Conservation (phyloP, 2,329 filamentous ascomycete species). For the Pseudocercospora eumusae region DNA sequence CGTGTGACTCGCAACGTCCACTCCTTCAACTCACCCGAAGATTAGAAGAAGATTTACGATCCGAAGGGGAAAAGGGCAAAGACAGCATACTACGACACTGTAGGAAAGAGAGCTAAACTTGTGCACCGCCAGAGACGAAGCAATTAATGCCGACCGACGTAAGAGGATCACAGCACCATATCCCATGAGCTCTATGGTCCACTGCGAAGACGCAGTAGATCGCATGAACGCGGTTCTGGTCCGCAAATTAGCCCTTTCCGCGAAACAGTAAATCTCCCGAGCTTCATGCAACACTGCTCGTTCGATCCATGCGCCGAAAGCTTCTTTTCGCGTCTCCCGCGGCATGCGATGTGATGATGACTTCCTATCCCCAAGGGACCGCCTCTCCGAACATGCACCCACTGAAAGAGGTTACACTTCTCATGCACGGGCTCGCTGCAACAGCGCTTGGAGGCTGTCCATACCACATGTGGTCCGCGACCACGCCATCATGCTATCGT, state of each 20-base stretch:
- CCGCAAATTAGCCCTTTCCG: neutral
- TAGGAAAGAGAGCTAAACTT: constrained; percentile 35
- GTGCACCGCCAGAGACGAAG: constrained; percentile 44
- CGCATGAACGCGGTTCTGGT: neutral
- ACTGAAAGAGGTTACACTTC: too few species aligned
- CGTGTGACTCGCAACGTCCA: constrained; percentile 8
- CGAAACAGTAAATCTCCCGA: neutral
- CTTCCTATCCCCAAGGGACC: too few species aligned
- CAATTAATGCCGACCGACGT: constrained; percentile 41
- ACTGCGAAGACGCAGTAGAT: constrained; percentile 43
- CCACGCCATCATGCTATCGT: too few species aligned
- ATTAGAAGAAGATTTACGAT: constrained; percentile 8
- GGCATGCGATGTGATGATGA: too few species aligned
- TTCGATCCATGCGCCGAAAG: constrained; percentile 35
- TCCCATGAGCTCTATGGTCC: constrained; percentile 41
- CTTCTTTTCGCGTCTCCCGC: too few species aligned
- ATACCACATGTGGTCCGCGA: too few species aligned
- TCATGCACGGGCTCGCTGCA: too few species aligned
- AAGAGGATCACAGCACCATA: constrained; percentile 42
- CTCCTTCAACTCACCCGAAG: constrained; percentile 5
- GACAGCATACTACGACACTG: constrained; percentile 10
- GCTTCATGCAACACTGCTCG: constrained; percentile 32
- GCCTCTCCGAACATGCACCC: too few species aligned
- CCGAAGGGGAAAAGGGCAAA: constrained; percentile 6
- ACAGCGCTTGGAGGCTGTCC: too few species aligned